phyloP scores from a whole-genome alignment of 2,329 filamentous ascomycete genomes.

The Penicillium vulpinum region DNA sequence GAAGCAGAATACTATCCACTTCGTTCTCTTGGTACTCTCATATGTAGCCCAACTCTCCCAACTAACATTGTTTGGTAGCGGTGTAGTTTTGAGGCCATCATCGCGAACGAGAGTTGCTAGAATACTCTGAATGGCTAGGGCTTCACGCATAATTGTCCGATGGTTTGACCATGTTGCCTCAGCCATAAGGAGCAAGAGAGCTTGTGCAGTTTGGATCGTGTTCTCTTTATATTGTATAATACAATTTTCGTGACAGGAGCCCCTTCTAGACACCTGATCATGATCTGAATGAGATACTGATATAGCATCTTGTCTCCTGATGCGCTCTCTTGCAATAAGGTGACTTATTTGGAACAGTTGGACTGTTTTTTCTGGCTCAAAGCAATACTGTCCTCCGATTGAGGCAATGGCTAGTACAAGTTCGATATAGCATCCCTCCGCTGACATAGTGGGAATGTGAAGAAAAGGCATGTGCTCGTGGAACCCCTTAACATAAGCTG shows the following conservation, averaged over 20 bases:
- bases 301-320: background rate
- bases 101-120: conserved; percentile 25
- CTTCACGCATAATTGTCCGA: conserved; percentile 23
- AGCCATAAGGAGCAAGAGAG: conserved; percentile 17
- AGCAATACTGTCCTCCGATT: conserved; percentile 50
- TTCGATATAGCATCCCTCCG: conserved; percentile 61
- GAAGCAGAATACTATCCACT: conserved; percentile 19
- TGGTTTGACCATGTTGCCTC: conserved; percentile 28
- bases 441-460: conserved; percentile 63
- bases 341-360: conserved; percentile 6
- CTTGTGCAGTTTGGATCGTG: conserved; percentile 9
- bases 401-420: conserved; percentile 66
- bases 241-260: background rate
- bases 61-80: conserved; percentile 6
- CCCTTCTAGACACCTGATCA: background rate
- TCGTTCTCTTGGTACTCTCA: conserved; percentile 16
- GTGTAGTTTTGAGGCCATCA: conserved; percentile 19
- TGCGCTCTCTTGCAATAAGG: background rate
- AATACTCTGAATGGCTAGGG: conserved; percentile 27
- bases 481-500: conserved; percentile 67
- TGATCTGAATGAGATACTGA: background rate
- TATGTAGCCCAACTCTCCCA: conserved; percentile 16
- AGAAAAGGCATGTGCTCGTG: conserved; percentile 60
- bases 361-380: conserved; percentile 35
- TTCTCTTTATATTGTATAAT: background rate